phyloP scores from a whole-genome alignment of 345 rosid species.

The Brassica incana region DNA sequence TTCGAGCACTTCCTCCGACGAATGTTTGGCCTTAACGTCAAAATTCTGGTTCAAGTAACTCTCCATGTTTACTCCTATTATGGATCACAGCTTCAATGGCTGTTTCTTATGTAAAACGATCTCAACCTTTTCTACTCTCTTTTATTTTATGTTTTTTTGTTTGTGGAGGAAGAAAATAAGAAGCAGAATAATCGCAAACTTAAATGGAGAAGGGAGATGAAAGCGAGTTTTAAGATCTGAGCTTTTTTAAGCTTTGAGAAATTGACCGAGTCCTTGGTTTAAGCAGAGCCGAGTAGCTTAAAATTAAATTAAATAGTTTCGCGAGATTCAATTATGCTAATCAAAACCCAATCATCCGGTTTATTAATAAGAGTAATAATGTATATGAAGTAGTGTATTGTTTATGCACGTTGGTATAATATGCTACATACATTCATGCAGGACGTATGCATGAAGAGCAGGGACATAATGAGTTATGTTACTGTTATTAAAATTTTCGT shows the following conservation, averaged over 20 bases:
- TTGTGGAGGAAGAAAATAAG: not conserved
- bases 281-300: constrained; percentile 13
- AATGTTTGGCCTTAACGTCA: constrained; percentile 64
- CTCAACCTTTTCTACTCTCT: not conserved
- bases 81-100: constrained; percentile 6
- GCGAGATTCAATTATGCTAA: not conserved
- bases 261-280: constrained; percentile 29
- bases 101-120: not conserved
- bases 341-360: not conserved
- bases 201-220: constrained; percentile 19
- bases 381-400: not conserved
- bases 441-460: not conserved
- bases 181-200: constrained; percentile 24
- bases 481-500: not conserved
- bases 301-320: not conserved
- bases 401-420: not conserved
- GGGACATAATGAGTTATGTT: not conserved
- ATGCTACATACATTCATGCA: not conserved
- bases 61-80: constrained; percentile 45
- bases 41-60: constrained; percentile 61
- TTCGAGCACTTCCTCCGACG: constrained; percentile 60
- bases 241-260: constrained; percentile 22
- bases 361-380: not conserved
- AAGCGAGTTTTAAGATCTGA: constrained; percentile 36
- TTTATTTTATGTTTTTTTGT: not conserved